These are phyloP conservation scores for Hymenoscyphus repandus DNA, from an alignment of 2,329 filamentous ascomycete genomes.

Conservation along the genomic window DNA sequence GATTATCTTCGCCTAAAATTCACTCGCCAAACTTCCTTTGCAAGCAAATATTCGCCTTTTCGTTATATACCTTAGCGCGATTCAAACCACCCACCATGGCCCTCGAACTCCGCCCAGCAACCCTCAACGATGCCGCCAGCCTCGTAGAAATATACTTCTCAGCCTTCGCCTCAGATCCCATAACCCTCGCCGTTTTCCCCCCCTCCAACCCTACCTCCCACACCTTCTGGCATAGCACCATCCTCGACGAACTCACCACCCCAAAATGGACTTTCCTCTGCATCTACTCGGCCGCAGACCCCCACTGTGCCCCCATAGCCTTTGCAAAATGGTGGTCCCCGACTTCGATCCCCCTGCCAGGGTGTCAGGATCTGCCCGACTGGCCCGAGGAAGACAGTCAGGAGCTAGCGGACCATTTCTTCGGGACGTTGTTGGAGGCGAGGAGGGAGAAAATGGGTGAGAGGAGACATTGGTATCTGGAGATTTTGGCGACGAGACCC, in stretches of 20 bases:
- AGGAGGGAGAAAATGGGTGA: conserved; percentile 36
- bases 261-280: conserved; percentile 31
- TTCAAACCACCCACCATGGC: no score
- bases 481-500: conserved; percentile 40
- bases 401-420: conserved; percentile 36
- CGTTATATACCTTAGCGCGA: no score
- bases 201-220: conserved; percentile 21
- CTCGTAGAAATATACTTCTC: conserved; percentile 41
- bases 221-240: conserved; percentile 33
- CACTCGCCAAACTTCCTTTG: no score
- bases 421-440: conserved; percentile 33
- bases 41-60: no score
- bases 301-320: conserved; percentile 35
- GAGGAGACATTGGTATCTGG: conserved; percentile 44
- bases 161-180: conserved; percentile 38
- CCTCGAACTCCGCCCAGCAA: conserved; percentile 35
- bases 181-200: conserved; percentile 37
- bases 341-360: conserved; percentile 24
- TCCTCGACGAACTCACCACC: conserved; percentile 38
- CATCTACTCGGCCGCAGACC: neutral
- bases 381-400: conserved; percentile 39
- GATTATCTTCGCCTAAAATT: no score
- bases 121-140: conserved; percentile 35
- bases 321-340: conserved; percentile 43
- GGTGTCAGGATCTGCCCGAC: conserved; percentile 24